Evolutionary conservation across 2,329 filamentous ascomycete species (phyloP), one percentile per base, ranked within the genome.

Genomic region (Penicillium sp.): DNA sequence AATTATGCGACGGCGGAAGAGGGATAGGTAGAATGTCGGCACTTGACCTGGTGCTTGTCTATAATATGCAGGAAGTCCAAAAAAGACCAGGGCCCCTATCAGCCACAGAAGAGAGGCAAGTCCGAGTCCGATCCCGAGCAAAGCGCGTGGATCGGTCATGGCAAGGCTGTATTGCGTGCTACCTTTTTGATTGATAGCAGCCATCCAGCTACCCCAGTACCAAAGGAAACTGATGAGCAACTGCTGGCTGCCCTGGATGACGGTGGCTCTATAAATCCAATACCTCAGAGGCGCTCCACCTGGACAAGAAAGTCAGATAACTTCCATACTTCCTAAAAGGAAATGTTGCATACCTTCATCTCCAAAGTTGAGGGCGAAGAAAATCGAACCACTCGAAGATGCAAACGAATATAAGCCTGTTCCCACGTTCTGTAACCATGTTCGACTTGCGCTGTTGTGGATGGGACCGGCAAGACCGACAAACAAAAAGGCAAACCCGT

Each of bases 281-380:
- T 78, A 48, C 80, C 80, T 43, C 34, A 83, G 76, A 15, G 81
- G 79, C 7, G 77, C 75, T 43, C 80, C 80, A 22, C 45, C 77
- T 77, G 80, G 15, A 81, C 5, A 28, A 9, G 24, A 37, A n/a
- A 33, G 17, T 48, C 24, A 48, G 45, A 42, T 6, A 12, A 22
- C 3, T 19, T 33, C 6, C 7, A 35, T 35, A 35, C 3, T 35
- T 22, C 7, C 9, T 5, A 6, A 8, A 22, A 22, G 29, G 8
- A 12, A 12, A 17, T 10, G 12, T 15, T 29, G 8, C 45, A 15
- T 48, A 45, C 77, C 78, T 69, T 83, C 80, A 55, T 79, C 77
- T 55, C 81, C 81, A 59, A 84, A 84, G 65, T 85, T 85, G 40
- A 83, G 74, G 4, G 81, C 77, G 60, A 85, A 85, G 70, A 80